Percentiles rank a stretch among this genome's conserved stretches.
Evolutionary conservation across 345 rosid species (phyloP).

Genomic region (Corymbia maculata): DNA sequence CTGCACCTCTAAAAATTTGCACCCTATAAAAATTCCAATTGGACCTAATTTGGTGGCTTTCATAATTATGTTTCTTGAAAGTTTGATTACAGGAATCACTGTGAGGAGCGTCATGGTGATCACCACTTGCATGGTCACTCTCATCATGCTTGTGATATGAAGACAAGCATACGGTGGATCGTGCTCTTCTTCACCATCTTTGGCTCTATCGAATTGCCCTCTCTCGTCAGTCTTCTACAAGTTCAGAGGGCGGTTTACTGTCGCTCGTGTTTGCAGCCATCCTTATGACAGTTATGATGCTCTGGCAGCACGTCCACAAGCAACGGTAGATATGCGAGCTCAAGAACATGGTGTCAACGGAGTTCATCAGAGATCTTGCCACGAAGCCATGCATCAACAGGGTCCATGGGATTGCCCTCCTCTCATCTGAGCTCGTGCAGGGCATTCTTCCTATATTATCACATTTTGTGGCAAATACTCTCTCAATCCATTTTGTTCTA

Average conservation of each 20-base stretch:
- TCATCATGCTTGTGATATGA: conserved; percentile 69
- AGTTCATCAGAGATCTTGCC: conserved; percentile 24
- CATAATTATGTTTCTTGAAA: not conserved
- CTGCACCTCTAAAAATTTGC: not conserved
- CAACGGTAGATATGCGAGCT: conserved; percentile 42
- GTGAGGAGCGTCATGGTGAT: conserved; percentile 60
- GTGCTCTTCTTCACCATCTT: conserved; percentile 31
- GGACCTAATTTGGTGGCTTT: not conserved
- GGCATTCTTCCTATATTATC: conserved; percentile 73
- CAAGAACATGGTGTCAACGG: conserved; percentile 44
- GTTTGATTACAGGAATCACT: conserved; percentile 30
- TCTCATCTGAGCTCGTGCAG: conserved; percentile 67
- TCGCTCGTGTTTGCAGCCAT: conserved; percentile 31
- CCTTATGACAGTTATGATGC: conserved; percentile 43
- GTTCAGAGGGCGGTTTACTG: conserved; percentile 50
- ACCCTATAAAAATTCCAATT: not conserved
- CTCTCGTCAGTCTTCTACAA: conserved; percentile 47
- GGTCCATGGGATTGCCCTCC: conserved; percentile 53
- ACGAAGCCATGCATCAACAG: conserved; percentile 23
- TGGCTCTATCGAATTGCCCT: conserved; percentile 15
- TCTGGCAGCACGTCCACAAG: conserved; percentile 60
- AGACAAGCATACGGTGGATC: conserved; percentile 29
- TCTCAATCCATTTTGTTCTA: conserved; percentile 47
- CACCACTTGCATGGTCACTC: conserved; percentile 46
- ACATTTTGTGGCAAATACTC: conserved; percentile 48